Base-by-base conservation (phyloP, 2,329 filamentous ascomycete species). In the Paecilomyces sp. region DNA sequence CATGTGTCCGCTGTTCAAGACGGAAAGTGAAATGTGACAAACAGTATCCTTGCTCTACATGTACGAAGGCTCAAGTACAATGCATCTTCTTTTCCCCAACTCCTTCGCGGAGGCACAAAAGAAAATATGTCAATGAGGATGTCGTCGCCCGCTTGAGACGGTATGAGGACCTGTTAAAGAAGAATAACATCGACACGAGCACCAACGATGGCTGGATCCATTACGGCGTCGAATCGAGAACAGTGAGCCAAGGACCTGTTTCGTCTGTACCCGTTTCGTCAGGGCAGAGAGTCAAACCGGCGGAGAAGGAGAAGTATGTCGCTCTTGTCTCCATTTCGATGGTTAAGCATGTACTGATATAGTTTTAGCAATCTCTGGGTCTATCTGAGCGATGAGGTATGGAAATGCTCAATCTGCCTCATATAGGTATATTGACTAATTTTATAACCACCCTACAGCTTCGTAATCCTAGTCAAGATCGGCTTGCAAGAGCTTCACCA, bases 1-100 rank as follows among this genome's bases (percentile, higher is more conserved):
- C 57, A 8, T 58, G 57, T 18, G 57, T 58, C 28, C 30, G 33
- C 36, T 58, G 57, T 47, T 58, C 54, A 5, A 54, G 54, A 54
- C 57, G 57, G 22, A 58, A 58, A 36, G 50, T 58, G 9, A 58
- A 58, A 53, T 58, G 57, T 18, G 57, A 58, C 13, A 54, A 58
- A 15, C 50, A 36, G 18, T 30, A 28, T 9, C 57, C 57, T n/a
- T 58, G 50, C 28, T 25, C 50, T 11, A 28, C 57, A 9, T 58
- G 57, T 31, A 30, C 28, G 11, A 58, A 25, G n/a, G 41, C 41
- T 47, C 41, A 47, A 22, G 41, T 47, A 2, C 41, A 47, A 47
- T 47, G 41, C 41, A n/a, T 47, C 2, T 47, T 47, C 15, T 47
- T n/a, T 15, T 18, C 41, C 18, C 41, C 85, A 66, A 77, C 53